Base-by-base conservation (phyloP, 2,329 filamentous ascomycete genomes). In the Ophiostoma quercus region DNA sequence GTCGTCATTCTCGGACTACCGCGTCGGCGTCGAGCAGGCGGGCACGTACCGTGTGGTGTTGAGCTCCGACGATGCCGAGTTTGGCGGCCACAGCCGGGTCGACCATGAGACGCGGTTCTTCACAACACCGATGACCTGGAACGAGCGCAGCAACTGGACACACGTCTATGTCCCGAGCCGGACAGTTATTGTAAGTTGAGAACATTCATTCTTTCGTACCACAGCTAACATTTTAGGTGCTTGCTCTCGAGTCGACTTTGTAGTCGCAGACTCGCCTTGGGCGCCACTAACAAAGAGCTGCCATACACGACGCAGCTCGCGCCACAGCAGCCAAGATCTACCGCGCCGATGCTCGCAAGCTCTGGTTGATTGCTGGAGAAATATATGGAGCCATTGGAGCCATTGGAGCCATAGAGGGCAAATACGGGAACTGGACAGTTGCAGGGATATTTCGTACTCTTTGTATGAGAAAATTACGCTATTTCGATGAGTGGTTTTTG, bases 111-210 rank as follows among this genome's bases (percentile, higher is more conserved):
- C 92, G 2, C 84, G 92, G 43, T 98, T 95, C 83, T 97, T 97
- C 79, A 98, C 95, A 0, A 96, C 92, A 5, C 87, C 92, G 72
- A 87, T 97, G 82, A 85, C 87, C 72, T 98, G 95, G 95, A 98
- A 98, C 77, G 87, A 87, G 16, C 84, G 95, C 72, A 90, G 87
- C 82, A 98, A 98, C 80, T 97, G 92, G 82, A 87, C 92, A 66
- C 95, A 98, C 78, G 86, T 97, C 68, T 99, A 99, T 78, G 87
- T 96, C 72, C 94, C 94, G 19, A 87, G 87, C 68, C 85, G 94
- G 75, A 93, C 90, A 72, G 94, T 92, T 25, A 82, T 97, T 78
- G 94, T 96, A 82, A 81, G 86, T 81, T 68, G 22, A 57, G 29
- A 25, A 57, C n/a, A 37, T 8, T 6, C 0, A 14, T 8, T 3